Base-by-base conservation (phyloP, 2,329 filamentous ascomycete species). In the Capronia coronata region DNA sequence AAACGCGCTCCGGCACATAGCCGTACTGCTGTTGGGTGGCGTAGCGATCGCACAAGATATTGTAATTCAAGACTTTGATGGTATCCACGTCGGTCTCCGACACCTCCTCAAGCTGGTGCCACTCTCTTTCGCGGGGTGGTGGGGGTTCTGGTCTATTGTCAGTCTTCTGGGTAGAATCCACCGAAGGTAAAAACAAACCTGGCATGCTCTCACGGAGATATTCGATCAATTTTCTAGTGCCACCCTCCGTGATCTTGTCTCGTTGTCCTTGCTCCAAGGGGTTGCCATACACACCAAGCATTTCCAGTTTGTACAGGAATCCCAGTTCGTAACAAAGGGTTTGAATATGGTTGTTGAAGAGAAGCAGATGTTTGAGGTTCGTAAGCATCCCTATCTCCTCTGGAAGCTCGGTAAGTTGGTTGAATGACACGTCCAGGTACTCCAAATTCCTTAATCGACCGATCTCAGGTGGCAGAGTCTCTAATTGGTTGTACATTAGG, bases 351-450 rank as follows among this genome's bases (percentile, higher is more conserved):
- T 98, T 98, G 71, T 95, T 89, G 66, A 95, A 96, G 2, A 96
- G 75, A 22, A 90, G 74, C 3, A 98, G 75, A 58, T 86, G 83
- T 69, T 87, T 89, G 48, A 98, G 74, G 60, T 90, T 93, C 22
- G 90, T 93, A 62, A 95, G 87, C 91, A 97, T 98, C 64, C 93
- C 93, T 53, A 98, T 81, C 71, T 98, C 91, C 18, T 86, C 79
- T 1, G 93, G 93, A 2, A 98, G 74, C 57, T 86, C 82, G 7
- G 77, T 78, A 52, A 98, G 76, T 54, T 91, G 80, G 67, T 98
- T 98, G 70, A 84, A 82, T 0, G 93, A 97, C 2, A 90, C 77
- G 67, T 98, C 91, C 42, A 98, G 78, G 62, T 90, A 79, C 29
- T 81, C 85, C 42, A 98, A 72, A 56, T 86, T 84, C 57, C 90